phyloP scores from a whole-genome alignment of 2,329 filamentous ascomycete genomes.

The Endothia cerciana region DNA sequence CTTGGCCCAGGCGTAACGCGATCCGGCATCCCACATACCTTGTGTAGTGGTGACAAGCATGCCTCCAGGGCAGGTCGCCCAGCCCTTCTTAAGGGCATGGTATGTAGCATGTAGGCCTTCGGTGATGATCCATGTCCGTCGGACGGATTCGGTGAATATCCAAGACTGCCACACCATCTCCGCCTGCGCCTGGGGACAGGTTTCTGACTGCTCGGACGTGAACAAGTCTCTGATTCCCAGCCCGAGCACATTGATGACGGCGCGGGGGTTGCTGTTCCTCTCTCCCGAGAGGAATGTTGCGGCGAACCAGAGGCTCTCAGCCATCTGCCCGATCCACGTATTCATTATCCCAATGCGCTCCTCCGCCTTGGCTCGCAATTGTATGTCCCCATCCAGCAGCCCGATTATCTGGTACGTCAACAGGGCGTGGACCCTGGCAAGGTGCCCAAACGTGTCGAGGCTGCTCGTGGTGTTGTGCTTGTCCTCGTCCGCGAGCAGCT shows the following conservation, averaged over 20 bases:
- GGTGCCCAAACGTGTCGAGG: constrained; percentile 18
- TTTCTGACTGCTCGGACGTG: background rate
- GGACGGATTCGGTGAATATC: constrained; percentile 23
- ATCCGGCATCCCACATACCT: constrained; percentile 21
- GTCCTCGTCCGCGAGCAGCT: constrained; percentile 18
- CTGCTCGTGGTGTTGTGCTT: constrained; percentile 16
- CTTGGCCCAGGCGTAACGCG: constrained; percentile 18
- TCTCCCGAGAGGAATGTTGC: background rate
- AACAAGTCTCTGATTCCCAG: constrained; percentile 15
- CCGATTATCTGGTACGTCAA: constrained; percentile 23
- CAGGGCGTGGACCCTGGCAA: constrained; percentile 17
- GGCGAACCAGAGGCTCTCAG: constrained; percentile 28
- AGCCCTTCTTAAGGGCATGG: constrained; percentile 7
- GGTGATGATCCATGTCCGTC: constrained; percentile 17
- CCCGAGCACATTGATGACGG: background rate
- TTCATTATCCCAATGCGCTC: background rate
- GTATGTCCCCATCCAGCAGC: constrained; percentile 24
- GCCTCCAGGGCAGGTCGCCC: constrained; percentile 4
- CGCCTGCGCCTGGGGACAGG: constrained; percentile 9
- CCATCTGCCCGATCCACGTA: constrained; percentile 28
- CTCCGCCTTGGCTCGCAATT: constrained; percentile 19
- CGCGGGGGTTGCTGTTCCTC: background rate
- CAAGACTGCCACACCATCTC: constrained; percentile 24
- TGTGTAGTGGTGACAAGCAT: constrained; percentile 8
- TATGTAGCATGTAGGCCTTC: constrained; percentile 10